Evolutionary conservation across 768 basidiomycete genomes (phyloP).

Genomic region (Russula sp.): DNA sequence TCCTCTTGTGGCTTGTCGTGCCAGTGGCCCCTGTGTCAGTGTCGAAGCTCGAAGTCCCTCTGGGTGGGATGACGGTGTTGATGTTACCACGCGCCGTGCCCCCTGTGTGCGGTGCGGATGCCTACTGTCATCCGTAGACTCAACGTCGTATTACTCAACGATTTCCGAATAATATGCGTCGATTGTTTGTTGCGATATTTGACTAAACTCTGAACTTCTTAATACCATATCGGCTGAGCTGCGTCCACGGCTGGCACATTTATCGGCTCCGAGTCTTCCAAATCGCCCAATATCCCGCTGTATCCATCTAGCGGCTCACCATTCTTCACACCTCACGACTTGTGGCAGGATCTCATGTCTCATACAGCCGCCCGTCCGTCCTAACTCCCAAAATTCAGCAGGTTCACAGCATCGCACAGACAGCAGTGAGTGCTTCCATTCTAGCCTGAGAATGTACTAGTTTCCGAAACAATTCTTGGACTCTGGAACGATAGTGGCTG

Average conservation of each 20-base stretch:
- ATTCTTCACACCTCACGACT: background rate
- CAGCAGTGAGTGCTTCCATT: background rate
- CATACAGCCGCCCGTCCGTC: background rate
- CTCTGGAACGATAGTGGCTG: background rate
- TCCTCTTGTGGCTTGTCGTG: no score
- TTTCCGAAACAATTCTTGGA: no score
- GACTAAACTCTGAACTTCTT: background rate
- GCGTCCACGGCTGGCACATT: background rate
- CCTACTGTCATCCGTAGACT: background rate
- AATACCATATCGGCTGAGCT: background rate
- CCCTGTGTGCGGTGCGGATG: no score
- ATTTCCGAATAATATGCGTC: background rate
- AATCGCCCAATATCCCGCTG: no score
- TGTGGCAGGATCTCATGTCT: background rate
- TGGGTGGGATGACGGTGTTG: no score
- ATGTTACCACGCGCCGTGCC: background rate
- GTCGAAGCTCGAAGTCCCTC: no score
- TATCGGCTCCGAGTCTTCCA: background rate
- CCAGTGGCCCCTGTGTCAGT: no score
- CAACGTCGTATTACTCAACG: background rate
- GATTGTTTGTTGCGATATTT: background rate
- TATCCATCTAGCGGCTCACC: no score
- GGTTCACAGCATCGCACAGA: no score
- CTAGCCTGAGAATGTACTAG: background rate
- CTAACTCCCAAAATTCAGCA: no score